A percentile compares a stretch with the other conserved stretches of the same genome.
These are phyloP conservation scores for Pulveroboletus sp. DNA, from an alignment of 768 basidiomycete genomes.

Conservation along the genomic window DNA sequence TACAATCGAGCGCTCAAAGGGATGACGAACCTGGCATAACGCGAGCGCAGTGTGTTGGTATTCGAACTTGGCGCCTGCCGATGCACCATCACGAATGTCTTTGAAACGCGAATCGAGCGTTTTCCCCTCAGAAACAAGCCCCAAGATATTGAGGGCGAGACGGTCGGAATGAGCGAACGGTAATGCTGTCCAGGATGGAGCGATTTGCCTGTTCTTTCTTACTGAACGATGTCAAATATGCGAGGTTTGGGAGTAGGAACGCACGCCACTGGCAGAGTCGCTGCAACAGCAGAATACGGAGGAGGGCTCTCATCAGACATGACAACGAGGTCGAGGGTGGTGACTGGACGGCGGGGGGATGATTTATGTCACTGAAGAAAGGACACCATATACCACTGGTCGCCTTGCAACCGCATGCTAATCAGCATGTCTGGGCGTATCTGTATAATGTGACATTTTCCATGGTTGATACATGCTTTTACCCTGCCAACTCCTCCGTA, in stretches of 20 bases:
- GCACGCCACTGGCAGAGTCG: neutral
- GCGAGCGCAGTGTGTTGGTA: constrained; percentile 4
- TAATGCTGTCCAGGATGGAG: neutral
- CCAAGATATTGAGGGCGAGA: constrained; percentile 3
- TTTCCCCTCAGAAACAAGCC: constrained; percentile 14
- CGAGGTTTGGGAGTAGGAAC: neutral
- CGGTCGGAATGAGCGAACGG: constrained; percentile 10
- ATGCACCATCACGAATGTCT: constrained; percentile 9
- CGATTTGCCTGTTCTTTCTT: neutral
- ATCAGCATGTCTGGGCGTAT: constrained; percentile 1
- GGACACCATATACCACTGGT: neutral
- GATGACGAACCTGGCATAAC: constrained; percentile 9
- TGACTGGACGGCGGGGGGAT: neutral
- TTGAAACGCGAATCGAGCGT: constrained; percentile 10
- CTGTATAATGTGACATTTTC: constrained; percentile 4
- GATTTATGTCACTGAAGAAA: neutral
- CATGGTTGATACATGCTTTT: neutral
- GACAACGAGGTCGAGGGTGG: neutral
- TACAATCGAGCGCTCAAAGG: neutral
- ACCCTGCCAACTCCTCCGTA: neutral
- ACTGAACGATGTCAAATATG: neutral
- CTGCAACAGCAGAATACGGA: constrained; percentile 13
- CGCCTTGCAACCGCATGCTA: constrained; percentile 6
- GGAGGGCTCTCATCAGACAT: constrained; percentile 15
- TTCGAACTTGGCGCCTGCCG: constrained; percentile 4